Conservation (phyloP, 2,329 filamentous ascomycete species). For the Scedosporium boydii region DNA sequence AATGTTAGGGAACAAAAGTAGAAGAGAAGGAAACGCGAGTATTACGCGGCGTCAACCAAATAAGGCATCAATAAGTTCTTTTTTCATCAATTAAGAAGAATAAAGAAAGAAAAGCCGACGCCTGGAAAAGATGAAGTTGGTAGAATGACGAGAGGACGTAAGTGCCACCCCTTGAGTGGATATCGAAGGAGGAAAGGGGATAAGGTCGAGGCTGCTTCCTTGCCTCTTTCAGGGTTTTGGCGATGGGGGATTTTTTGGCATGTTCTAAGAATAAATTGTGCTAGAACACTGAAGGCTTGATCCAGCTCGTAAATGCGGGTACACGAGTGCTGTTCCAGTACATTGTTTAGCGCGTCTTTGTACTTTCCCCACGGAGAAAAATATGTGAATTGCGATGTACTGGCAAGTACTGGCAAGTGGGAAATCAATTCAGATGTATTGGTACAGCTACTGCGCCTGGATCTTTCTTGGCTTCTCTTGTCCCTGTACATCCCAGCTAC, state of each 20-base stretch:
- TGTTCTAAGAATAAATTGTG: slow-evolving; percentile 1
- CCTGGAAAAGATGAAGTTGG: not conserved
- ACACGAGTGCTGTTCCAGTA: not conserved
- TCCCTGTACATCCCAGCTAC: not conserved
- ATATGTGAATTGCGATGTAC: not conserved
- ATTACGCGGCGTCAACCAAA: not conserved
- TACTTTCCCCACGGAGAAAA: not conserved
- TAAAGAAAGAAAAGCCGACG: not conserved
- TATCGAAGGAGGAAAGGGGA: not conserved
- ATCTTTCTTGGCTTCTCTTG: not conserved
- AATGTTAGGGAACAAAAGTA: not conserved
- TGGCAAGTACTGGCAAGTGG: not conserved
- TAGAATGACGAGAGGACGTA: not conserved
- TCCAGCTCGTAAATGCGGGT: not conserved
- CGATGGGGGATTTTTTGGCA: not conserved
- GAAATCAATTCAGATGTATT: not conserved
- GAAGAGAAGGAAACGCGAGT: not conserved
- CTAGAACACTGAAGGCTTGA: not conserved
- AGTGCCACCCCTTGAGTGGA: not conserved
- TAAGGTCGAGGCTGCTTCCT: not conserved
- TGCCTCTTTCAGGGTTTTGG: not conserved
- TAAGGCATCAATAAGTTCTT: not conserved
- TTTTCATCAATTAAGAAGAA: not conserved
- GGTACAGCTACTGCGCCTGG: not conserved
- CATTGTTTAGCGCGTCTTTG: not conserved